Evolutionary conservation across 2,329 filamentous ascomycete genomes (phyloP), one percentile per base, ranked within the genome.

Genomic region (Mollisiaceae sp.): DNA sequence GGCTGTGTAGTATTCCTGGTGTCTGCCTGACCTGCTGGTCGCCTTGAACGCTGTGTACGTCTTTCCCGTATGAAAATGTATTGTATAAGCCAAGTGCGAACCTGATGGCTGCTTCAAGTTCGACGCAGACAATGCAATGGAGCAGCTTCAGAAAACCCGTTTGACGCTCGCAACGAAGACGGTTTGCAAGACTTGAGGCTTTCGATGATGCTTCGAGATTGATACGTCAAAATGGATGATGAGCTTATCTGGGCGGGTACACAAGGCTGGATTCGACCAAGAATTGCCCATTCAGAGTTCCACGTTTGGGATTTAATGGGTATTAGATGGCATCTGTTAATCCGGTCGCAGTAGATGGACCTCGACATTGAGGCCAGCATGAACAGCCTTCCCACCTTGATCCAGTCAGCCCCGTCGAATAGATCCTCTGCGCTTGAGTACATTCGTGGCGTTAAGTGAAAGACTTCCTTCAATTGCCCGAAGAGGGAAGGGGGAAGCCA

Each of bases 331-430:
- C n/a, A 61, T 50, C 22, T 20, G 12, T 36, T 35, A 24, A 36
- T 41, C 43, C 18, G 59, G 47, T 27, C 43, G 59, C 43, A 52
- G 27, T 4, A 36, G 20, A 24, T 22, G n/a, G 59, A 38, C 47
- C 59, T 24, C 35, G 22, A 35, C 27, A 2, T 20, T 18, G 43
- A 20, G 43, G 18, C 22, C 24, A 24, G 18, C 22, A 45, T 27
- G 24, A 22, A 61, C 18, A 47, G n/a, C 24, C 50, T 54, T 54
- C 27, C 50, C 27, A n/a, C 43, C 22, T 52, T 14, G 18, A 52
- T 39, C 59, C 59, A 61, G 59, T 54, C 59, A 50, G 11, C 70
- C 83, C 78, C 35, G 22, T 50, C 39, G 38, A 54, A 54, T 35
- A 24, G n/a, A 35, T 54, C 50, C 22, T 54, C 22, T 54, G 50